Evolutionary conservation across 2,329 filamentous ascomycete genomes (phyloP), one percentile per base, ranked within the genome.

Genomic region (Colletotrichum lentis): DNA sequence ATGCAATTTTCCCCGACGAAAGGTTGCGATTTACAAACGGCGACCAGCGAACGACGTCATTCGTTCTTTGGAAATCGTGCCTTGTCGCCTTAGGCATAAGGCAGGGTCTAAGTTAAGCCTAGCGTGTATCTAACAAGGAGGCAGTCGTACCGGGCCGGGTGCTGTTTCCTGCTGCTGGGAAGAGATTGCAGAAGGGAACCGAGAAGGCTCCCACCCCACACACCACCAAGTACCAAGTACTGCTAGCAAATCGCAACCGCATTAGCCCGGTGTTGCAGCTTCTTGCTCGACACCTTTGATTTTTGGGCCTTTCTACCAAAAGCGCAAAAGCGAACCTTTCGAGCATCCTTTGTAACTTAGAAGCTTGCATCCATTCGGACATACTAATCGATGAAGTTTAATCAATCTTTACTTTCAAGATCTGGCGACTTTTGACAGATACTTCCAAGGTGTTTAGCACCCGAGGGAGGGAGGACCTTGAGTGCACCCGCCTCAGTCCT

Each of bases 241-340:
- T 18, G 61, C 37, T 70, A 70, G 58, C 70, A 69, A 69, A 31
- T 64, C 71, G 49, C 69, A 71, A 60, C 49, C 67, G 39, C 70
- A 71, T 49, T 44, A 53, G 52, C 60, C 64, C 64, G 59, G 64
- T 64, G 59, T 24, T 65, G 62, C 62, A 68, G 65, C 62, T 59
- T 52, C 56, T 57, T 67, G 44, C 62, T 66, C 55, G 55, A 60
- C 54, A 55, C 52, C 55, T 65, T 55, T 46, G 49, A 39, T 31
- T 39, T 44, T 43, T n/a, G 24, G 56, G 47, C 43, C 44, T n/a
- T 18, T 7, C 27, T 49, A 59, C 31, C n/a, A 35, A 37, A 46
- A 35, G n/a, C 35, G 24, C 27, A 58, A 22, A 43, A 49, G 44
- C 43, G 39, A 24, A 24, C 5, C 27, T 44, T 53, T 54, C 56